These are phyloP conservation scores for Plasmopara halstedii DNA, from an alignment of 352 stramenopile genomes.

Conservation along the genomic window DNA sequence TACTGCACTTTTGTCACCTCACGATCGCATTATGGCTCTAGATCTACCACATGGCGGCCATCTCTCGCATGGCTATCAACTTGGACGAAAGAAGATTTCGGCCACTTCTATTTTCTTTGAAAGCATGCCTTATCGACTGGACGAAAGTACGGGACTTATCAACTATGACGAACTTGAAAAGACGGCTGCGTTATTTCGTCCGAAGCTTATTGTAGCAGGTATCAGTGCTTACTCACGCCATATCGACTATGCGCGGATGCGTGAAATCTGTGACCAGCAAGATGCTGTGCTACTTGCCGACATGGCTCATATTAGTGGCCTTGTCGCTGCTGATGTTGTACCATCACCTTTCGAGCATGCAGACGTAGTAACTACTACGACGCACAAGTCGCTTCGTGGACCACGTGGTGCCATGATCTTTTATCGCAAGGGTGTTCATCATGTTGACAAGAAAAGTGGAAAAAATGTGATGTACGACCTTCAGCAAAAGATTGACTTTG, in stretches of 20 bases:
- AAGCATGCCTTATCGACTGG: conserved; percentile 97
- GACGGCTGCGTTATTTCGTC: conserved; percentile 89
- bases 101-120: conserved; percentile 99
- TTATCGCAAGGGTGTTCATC: conserved; percentile 93
- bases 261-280: conserved; percentile 90
- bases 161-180: conserved; percentile 98
- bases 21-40: conserved; percentile 98
- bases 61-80: conserved; percentile 98
- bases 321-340: conserved; percentile 94
- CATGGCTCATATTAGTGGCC: conserved; percentile 99
- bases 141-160: conserved; percentile 95
- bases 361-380: conserved; percentile 99
- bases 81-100: conserved; percentile 98
- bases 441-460: conserved; percentile 93
- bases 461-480: conserved; percentile 91
- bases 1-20: conserved; percentile 95
- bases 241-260: conserved; percentile 99
- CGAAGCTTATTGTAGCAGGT: conserved; percentile 98
- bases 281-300: conserved; percentile 96
- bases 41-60: conserved; percentile 98
- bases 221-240: conserved; percentile 97
- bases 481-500: conserved; percentile 98
- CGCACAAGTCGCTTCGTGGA: conserved; percentile 98
- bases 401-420: conserved; percentile 99
- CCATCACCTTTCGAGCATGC: conserved; percentile 96